Conservation (phyloP, 1,284 basidiomycete species). For the Porogramme epimiltina region DNA sequence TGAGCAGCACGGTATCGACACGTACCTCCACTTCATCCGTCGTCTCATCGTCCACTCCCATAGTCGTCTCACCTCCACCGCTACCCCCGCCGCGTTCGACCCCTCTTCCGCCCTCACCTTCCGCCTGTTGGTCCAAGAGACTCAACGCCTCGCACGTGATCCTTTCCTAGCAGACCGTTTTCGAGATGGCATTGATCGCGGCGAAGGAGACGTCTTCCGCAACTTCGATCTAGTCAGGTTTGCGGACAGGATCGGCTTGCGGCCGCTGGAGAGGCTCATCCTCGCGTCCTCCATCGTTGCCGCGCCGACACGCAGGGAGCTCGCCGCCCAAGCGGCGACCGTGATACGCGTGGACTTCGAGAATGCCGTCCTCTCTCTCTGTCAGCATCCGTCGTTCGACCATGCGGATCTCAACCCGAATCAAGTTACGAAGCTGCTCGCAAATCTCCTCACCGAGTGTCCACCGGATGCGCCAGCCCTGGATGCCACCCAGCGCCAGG, state of each 20-base stretch:
- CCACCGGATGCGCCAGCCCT: constrained; percentile 66
- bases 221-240: constrained; percentile 81
- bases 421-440: constrained; percentile 78
- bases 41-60: constrained; percentile 89
- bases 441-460: constrained; percentile 74
- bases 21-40: constrained; percentile 93
- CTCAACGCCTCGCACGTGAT: constrained; percentile 82
- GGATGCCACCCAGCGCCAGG: constrained; percentile 70
- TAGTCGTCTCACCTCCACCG: constrained; percentile 58
- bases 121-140: constrained; percentile 84
- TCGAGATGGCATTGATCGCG: constrained; percentile 83
- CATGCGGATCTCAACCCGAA: constrained; percentile 74
- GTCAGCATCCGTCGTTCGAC: constrained; percentile 78
- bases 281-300: constrained; percentile 75
- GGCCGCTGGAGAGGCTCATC: constrained; percentile 78
- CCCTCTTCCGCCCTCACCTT: constrained; percentile 75
- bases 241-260: constrained; percentile 73
- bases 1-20: constrained; percentile 92
- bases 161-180: constrained; percentile 86
- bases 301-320: constrained; percentile 68
- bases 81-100: constrained; percentile 64
- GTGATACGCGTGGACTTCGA: constrained; percentile 78
- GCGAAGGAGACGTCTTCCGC: constrained; percentile 78
- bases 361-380: constrained; percentile 69
- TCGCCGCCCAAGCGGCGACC: constrained; percentile 64